Percentiles rank a stretch among this genome's conserved stretches.
These are phyloP conservation scores for Penium margaritaceum DNA, from an alignment of 139 green algal genomes.

Conservation along the genomic window DNA sequence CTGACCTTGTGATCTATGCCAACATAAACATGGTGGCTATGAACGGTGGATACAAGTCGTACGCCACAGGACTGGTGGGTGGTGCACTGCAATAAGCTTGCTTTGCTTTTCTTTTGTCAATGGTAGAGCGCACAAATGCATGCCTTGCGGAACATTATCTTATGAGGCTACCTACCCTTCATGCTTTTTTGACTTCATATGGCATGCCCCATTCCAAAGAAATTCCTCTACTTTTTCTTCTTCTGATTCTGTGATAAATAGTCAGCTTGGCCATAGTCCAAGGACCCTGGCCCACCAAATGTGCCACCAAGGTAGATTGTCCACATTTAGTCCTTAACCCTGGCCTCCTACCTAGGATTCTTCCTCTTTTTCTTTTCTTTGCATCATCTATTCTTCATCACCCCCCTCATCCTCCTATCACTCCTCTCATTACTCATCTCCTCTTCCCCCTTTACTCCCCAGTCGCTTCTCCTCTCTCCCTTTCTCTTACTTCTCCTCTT, in stretches of 20 bases:
- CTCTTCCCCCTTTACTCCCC: neutral
- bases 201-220: no score
- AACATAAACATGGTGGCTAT: slow-evolving; percentile 48
- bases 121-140: no score
- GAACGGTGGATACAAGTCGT: slow-evolving; percentile 47
- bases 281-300: no score
- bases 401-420: neutral
- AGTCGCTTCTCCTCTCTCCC: neutral
- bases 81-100: no score
- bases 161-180: no score
- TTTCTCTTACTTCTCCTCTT: neutral
- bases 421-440: neutral
- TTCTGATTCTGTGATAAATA: no score
- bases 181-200: no score
- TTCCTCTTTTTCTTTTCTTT: neutral
- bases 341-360: neutral
- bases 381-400: neutral
- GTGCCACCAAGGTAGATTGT: no score
- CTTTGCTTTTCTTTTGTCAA: no score
- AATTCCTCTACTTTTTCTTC: no score
- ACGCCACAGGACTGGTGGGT: slow-evolving; percentile 44
- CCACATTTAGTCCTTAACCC: neutral
- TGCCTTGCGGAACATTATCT: no score
- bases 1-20: slow-evolving; percentile 44
- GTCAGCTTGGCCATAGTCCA: no score